Conservation (phyloP, 1,284 basidiomycete genomes). For the Schizophyllum amplum region DNA sequence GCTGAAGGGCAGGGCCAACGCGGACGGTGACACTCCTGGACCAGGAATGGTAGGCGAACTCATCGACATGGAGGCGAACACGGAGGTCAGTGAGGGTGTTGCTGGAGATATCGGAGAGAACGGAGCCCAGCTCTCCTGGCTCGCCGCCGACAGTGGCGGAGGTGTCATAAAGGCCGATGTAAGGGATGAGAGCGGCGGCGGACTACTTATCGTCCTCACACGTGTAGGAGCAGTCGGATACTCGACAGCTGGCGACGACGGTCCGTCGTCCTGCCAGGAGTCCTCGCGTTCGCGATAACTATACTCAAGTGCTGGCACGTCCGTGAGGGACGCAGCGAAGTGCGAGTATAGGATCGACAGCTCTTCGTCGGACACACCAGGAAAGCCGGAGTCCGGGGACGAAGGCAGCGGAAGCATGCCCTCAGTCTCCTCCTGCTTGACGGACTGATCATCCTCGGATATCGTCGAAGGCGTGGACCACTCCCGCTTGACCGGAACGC, state of each 20-base stretch:
- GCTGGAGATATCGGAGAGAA: neutral
- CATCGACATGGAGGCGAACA: conserved; percentile 31
- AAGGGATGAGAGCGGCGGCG: neutral
- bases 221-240: neutral
- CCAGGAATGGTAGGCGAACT: conserved; percentile 20
- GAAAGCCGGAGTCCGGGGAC: conserved; percentile 13
- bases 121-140: neutral
- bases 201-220: neutral
- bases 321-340: neutral
- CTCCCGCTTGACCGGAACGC: conserved; percentile 24
- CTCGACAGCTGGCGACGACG: neutral
- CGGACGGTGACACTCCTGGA: conserved; percentile 16
- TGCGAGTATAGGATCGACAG: neutral
- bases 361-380: conserved; percentile 4
- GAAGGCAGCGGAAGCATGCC: conserved; percentile 22
- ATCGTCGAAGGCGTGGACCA: conserved; percentile 14
- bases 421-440: conserved; percentile 38
- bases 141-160: neutral
- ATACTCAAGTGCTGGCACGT: neutral
- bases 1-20: conserved; percentile 24
- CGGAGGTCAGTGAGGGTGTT: conserved; percentile 22
- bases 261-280: neutral
- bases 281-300: neutral
- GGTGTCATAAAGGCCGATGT: neutral
- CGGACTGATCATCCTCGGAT: conserved; percentile 22